Evolutionary conservation across 345 rosid genomes (phyloP).

Genomic region (Salix arbutifolia): DNA sequence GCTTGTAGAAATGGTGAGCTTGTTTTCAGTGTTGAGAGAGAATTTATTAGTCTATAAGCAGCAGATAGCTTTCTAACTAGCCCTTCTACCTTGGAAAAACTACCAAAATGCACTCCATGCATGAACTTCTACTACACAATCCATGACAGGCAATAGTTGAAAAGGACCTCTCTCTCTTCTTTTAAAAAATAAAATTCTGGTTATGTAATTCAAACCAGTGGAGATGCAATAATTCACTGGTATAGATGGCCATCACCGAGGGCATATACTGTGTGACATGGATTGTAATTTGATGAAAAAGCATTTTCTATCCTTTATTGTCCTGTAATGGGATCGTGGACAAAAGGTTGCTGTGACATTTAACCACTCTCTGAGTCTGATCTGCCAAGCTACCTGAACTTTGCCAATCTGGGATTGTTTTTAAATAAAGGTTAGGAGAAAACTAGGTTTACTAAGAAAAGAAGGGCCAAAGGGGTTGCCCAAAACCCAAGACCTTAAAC

Average conservation of each 20-base stretch:
- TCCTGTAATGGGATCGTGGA: constrained; percentile 6
- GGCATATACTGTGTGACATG: constrained; percentile 1
- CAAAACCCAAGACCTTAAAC: constrained; percentile 14
- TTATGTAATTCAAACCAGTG: not conserved
- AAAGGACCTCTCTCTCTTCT: not conserved
- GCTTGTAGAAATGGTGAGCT: constrained; percentile 14
- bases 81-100: not conserved
- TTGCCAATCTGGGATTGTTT: constrained; percentile 10
- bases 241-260: not conserved
- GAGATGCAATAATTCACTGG: not conserved
- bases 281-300: not conserved
- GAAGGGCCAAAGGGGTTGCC: constrained; percentile 2
- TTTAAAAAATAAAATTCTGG: not conserved
- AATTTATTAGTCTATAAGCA: not conserved
- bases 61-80: not conserved
- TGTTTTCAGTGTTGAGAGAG: not conserved
- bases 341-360: constrained; percentile 23
- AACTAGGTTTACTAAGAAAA: constrained; percentile 2
- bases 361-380: constrained; percentile 23
- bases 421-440: constrained; percentile 7
- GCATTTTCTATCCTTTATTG: not conserved
- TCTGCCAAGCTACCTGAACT: constrained; percentile 22
- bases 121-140: not conserved
- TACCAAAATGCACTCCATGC: constrained; percentile 9
- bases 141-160: not conserved